Conservation (phyloP, 2,329 filamentous ascomycete species). For the Teratosphaeria zuluensis region DNA sequence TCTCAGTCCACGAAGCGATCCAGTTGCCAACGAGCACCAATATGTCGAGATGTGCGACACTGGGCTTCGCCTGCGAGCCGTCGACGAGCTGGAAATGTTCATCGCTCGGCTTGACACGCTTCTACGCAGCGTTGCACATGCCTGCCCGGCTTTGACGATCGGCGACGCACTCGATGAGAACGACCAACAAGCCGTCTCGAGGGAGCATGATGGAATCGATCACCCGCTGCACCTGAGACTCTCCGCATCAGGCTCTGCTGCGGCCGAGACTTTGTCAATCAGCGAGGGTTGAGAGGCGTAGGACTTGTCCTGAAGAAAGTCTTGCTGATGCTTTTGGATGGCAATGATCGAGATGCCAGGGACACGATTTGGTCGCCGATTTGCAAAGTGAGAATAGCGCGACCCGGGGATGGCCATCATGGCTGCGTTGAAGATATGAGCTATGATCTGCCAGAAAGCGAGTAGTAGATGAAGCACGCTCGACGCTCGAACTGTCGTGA, state of each 20-base stretch:
- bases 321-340: neutral
- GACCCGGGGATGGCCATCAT: too few species aligned
- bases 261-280: neutral
- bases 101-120: neutral
- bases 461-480: too few species aligned
- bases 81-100: neutral
- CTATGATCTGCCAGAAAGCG: too few species aligned
- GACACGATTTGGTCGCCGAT: neutral
- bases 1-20: neutral
- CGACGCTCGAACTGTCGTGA: too few species aligned
- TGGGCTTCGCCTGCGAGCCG: neutral
- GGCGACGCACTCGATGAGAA: neutral
- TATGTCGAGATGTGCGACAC: neutral
- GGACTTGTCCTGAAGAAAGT: neutral
- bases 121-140: neutral
- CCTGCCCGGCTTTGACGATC: neutral
- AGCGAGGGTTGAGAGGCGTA: neutral
- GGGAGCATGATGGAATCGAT: neutral
- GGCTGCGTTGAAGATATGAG: too few species aligned
- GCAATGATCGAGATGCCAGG: neutral
- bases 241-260: neutral
- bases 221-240: neutral
- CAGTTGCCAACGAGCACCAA: neutral
- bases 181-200: neutral
- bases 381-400: too few species aligned